Evolutionary conservation across 352 stramenopile genomes (phyloP).

Genomic region (Globisporangium sylvaticum): DNA sequence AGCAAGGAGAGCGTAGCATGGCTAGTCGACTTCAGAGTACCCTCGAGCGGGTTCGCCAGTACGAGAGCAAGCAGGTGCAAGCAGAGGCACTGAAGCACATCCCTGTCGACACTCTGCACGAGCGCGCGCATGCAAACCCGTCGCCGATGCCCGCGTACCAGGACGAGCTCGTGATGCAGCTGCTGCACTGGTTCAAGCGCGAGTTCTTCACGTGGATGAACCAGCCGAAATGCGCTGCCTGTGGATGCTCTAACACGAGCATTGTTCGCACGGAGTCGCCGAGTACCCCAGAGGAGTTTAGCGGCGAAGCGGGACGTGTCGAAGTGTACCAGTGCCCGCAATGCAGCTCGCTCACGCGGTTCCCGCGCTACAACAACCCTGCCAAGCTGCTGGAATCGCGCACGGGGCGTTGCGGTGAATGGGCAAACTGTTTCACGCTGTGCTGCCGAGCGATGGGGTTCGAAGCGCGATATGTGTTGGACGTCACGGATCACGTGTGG

Average conservation of each 20-base stretch:
- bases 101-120: conserved; percentile 56
- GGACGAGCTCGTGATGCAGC: conserved; percentile 69
- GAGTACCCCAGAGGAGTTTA: conserved; percentile 50
- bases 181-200: conserved; percentile 87
- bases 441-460: conserved; percentile 88
- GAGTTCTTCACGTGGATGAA: conserved; percentile 92
- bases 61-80: conserved; percentile 67
- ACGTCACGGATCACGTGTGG: conserved; percentile 96
- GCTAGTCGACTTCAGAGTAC: conserved; percentile 36
- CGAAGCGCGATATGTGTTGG: conserved; percentile 89
- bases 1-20: conserved; percentile 47
- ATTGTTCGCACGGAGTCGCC: conserved; percentile 37
- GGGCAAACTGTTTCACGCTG: conserved; percentile 92
- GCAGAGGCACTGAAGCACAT: conserved; percentile 64
- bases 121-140: conserved; percentile 52
- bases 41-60: conserved; percentile 49
- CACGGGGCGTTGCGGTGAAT: conserved; percentile 89
- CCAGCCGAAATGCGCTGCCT: conserved; percentile 58
- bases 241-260: conserved; percentile 45
- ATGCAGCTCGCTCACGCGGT: conserved; percentile 61
- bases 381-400: conserved; percentile 83
- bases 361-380: conserved; percentile 90
- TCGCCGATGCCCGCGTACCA: conserved; percentile 44
- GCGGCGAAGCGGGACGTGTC: conserved; percentile 64
- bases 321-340: conserved; percentile 84